These are phyloP conservation scores for Myriangium duriaei DNA, from an alignment of 2,329 filamentous ascomycete species.

Conservation along the genomic window DNA sequence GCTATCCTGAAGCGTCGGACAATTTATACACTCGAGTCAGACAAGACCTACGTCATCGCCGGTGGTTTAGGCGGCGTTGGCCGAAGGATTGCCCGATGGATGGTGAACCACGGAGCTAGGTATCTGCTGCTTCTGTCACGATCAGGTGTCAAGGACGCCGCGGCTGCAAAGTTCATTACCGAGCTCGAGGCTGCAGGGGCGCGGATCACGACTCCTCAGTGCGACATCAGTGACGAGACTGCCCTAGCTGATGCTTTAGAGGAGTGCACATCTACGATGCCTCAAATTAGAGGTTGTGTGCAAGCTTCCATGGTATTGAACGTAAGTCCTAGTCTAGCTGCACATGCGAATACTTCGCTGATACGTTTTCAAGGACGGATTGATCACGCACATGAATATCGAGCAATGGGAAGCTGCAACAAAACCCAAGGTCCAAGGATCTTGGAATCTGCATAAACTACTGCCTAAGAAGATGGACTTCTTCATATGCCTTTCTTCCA, in stretches of 20 bases:
- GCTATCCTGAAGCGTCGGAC: too few species aligned
- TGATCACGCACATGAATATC: slow-evolving; percentile 14
- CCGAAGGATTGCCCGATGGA: slow-evolving; percentile 11
- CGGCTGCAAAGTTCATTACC: slow-evolving; percentile 3
- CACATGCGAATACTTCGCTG: too few species aligned
- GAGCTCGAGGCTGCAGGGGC: slow-evolving; percentile 5
- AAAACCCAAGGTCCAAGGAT: slow-evolving; percentile 19
- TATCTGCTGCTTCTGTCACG: slow-evolving; percentile 14
- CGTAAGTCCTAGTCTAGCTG: too few species aligned
- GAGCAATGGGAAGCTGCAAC: slow-evolving; percentile 14
- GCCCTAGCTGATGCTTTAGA: background rate
- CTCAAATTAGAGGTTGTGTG: slow-evolving; percentile 12
- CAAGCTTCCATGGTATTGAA: slow-evolving; percentile 22
- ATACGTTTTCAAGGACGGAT: too few species aligned
- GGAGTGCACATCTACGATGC: background rate
- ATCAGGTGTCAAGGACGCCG: background rate
- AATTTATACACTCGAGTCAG: too few species aligned
- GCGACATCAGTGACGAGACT: background rate
- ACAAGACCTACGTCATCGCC: slow-evolving; percentile 15
- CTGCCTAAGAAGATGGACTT: slow-evolving; percentile 15
- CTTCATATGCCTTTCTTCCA: slow-evolving; percentile 20
- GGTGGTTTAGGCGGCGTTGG: slow-evolving; percentile 18
- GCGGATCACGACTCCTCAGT: background rate
- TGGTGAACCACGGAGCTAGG: slow-evolving; percentile 14
- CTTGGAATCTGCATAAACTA: slow-evolving; percentile 18